Evolutionary conservation across 305 asterid genomes (phyloP).

Genomic region (Fraxinus xanthoxyloides): DNA sequence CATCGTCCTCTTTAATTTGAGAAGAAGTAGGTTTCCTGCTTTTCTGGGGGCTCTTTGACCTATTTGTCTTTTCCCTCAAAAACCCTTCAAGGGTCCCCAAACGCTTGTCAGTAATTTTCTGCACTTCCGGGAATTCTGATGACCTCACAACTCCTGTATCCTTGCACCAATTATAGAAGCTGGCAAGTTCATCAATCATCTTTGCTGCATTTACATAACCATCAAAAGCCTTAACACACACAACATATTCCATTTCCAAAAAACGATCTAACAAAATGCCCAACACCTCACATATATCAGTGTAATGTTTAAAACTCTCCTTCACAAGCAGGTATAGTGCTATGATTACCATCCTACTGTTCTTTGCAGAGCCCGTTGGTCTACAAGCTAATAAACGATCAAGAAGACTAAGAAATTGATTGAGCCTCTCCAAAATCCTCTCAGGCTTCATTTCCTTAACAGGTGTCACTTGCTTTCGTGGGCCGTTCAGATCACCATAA

Average conservation of each 20-base stretch:
- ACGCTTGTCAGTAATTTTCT: slow-evolving; percentile 49
- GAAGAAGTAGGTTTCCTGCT: slow-evolving; percentile 24
- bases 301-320: slow-evolving; percentile 60
- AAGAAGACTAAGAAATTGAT: slow-evolving; percentile 52
- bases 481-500: slow-evolving; percentile 36
- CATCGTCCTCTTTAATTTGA: slow-evolving; percentile 35
- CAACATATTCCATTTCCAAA: slow-evolving; percentile 52
- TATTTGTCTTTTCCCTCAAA: slow-evolving; percentile 48
- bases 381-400: slow-evolving; percentile 57
- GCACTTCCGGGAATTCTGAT: slow-evolving; percentile 59
- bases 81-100: slow-evolving; percentile 55
- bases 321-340: slow-evolving; percentile 48
- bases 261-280: slow-evolving; percentile 45
- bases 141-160: slow-evolving; percentile 53
- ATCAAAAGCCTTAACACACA: slow-evolving; percentile 54
- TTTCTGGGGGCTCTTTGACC: slow-evolving; percentile 30
- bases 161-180: slow-evolving; percentile 57
- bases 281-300: slow-evolving; percentile 46
- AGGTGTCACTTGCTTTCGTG: slow-evolving; percentile 28
- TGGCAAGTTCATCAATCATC: slow-evolving; percentile 50
- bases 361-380: slow-evolving; percentile 70
- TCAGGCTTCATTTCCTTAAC: slow-evolving; percentile 45
- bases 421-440: slow-evolving; percentile 61
- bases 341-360: slow-evolving; percentile 55
- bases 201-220: slow-evolving; percentile 61